Base-by-base conservation (phyloP, 164 flowering plant genomes). In the Aristolochia californica region DNA sequence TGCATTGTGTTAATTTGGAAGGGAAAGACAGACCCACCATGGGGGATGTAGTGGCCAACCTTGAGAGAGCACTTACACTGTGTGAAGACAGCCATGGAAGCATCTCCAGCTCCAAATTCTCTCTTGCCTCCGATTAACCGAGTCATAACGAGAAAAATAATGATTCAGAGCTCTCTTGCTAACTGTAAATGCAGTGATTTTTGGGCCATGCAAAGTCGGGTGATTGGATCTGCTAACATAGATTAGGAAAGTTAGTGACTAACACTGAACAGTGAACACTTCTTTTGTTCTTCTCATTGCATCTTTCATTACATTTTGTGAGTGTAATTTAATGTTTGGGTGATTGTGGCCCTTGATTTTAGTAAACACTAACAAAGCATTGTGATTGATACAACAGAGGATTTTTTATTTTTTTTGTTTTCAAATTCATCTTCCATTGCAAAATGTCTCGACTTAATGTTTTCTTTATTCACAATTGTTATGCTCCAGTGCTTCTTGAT, bases 11-110 rank as follows among this genome's bases (percentile, higher is more conserved):
- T 66, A 73, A 79, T 59, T 61, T 84, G 74, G 97, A 90, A 59
- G 97, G 99, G 55, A 94, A 70, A 63, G 97, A 94, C 34, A 68
- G 97, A 71, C 99, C 97, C 21, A 82, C 78, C 7, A 90, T 90
- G 82, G 57, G 77, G 1, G 97, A 94, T 62, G 80, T 88, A 68
- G 97, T 94, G n/a, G 76, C 89, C 25, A 88, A 88, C 72, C 67
- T 94, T 68, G 99, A 94, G 55, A 63, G 96, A 12, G 99, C 96
- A 1, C 68, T 86, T 58, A 34, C 69, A 30, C 72, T 80, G 1
- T 88, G 88, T 59, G 84, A 82, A 48, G 81, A 74, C 10, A 87
- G 95, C 72, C 85, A 80, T 68, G 97, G 94, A 18, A 87, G 88
- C 76, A 81, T 83, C 63, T 85, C 93, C 3, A 83, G 86, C 57